phyloP scores from a whole-genome alignment of 1,139 yeast genomes.

The Debaryomyces udenii region DNA sequence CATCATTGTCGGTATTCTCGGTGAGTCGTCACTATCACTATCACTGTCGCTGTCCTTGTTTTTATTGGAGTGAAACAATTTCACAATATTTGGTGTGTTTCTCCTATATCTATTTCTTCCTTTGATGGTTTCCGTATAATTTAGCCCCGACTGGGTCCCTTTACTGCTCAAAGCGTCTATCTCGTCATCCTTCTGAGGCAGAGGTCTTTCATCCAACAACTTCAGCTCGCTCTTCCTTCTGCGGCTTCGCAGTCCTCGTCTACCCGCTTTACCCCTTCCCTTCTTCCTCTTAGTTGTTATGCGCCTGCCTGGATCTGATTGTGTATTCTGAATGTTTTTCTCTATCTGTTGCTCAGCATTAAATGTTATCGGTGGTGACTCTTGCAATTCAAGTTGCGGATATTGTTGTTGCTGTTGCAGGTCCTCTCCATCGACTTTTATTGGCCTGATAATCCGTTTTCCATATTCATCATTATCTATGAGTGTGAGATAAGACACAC shows the following conservation, averaged over 20 bases:
- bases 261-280: neutral
- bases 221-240: neutral
- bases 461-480: constrained; percentile 32
- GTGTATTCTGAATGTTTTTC: constrained; percentile 12
- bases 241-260: neutral
- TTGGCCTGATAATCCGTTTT: constrained; percentile 27
- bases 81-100: constrained; percentile 19
- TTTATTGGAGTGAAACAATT: constrained; percentile 23
- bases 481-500: constrained; percentile 33
- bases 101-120: constrained; percentile 15
- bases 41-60: constrained; percentile 24
- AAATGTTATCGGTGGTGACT: constrained; percentile 42
- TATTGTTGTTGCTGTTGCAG: neutral
- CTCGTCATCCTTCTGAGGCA: neutral
- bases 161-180: neutral
- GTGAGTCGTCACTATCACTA: constrained; percentile 15
- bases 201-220: neutral
- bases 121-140: constrained; percentile 20
- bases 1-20: neutral
- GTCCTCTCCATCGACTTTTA: constrained; percentile 9
- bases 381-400: constrained; percentile 16
- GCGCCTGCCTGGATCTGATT: neutral
- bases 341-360: constrained; percentile 28
- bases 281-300: neutral
- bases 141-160: constrained; percentile 11